Evolutionary conservation across 768 basidiomycete species (phyloP).

Genomic region (Xerocomellus amylosporus): DNA sequence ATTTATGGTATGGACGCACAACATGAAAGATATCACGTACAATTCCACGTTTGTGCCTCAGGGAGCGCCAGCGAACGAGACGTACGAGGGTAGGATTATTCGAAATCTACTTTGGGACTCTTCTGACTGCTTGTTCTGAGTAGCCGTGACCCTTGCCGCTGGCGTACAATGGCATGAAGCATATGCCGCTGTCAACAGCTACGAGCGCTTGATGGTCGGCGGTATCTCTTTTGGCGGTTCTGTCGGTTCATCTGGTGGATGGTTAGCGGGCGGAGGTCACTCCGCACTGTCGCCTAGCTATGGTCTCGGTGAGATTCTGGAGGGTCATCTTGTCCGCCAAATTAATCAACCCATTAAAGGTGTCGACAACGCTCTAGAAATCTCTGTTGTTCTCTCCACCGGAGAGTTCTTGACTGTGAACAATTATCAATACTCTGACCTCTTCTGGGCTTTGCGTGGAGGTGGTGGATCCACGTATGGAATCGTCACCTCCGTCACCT

Average conservation of each 20-base stretch:
- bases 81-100: slow-evolving; percentile 21
- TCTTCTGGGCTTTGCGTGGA: slow-evolving; percentile 57
- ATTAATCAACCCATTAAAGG: slow-evolving; percentile 27
- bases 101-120: background rate
- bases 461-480: slow-evolving; percentile 52
- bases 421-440: slow-evolving; percentile 39
- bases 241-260: slow-evolving; percentile 50
- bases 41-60: slow-evolving; percentile 30
- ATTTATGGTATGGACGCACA: slow-evolving; percentile 44
- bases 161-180: slow-evolving; percentile 50
- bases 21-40: slow-evolving; percentile 40
- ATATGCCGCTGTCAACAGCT: slow-evolving; percentile 39
- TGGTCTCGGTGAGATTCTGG: slow-evolving; percentile 39
- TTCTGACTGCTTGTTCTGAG: slow-evolving; percentile 16
- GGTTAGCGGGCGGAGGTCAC: slow-evolving; percentile 51
- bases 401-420: slow-evolving; percentile 42
- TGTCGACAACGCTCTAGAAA: slow-evolving; percentile 48
- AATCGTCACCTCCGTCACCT: slow-evolving; percentile 47
- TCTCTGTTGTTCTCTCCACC: slow-evolving; percentile 42
- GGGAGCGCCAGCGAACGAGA: slow-evolving; percentile 25
- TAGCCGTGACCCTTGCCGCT: slow-evolving; percentile 35
- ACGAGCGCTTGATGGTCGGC: slow-evolving; percentile 44
- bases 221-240: slow-evolving; percentile 39
- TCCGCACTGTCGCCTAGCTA: slow-evolving; percentile 38
- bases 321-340: background rate